Base-by-base conservation (phyloP, 116 monocot genomes). In the Papilionanthe hybrid region DNA sequence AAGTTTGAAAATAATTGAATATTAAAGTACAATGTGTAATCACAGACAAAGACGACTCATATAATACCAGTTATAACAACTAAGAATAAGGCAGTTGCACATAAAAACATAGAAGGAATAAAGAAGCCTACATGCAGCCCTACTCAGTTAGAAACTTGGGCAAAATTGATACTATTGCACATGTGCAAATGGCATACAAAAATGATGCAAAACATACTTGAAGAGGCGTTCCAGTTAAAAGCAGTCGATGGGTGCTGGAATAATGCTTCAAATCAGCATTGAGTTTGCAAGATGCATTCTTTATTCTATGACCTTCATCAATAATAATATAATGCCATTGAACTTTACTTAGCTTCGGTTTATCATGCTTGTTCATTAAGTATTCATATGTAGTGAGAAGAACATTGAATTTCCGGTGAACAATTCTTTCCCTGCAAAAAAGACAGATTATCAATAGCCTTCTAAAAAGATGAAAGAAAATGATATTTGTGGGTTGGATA, bases 281-380 rank as follows among this genome's bases (percentile, higher is more conserved):
- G 19, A 99, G 90, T 83, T 99, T 99, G 80, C 99, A 99, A 7
- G 99, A 99, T 66, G 99, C 99, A 92, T 99, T 99, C 83, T 99
- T 99, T 86, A 99, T 99, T 18, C 99, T 95, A 84, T 99, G 99
- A 23, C 99, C 99, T 89, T 99, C 99, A 83, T 99, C 99, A 56
- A 99, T 99, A 72, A 99, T 99, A 79, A 99, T 88, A 84, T 99
- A 99, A 82, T 90, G 99, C 99, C 99, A 99, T 43, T 95, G 87
- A 53, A 99, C 87, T 90, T 99, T 99, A 77, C 95, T 95, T 28
- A 99, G 87, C 77, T 95, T 99, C 53, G 99, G 99, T 75, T 93
- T 90, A 75, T 99, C 99, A 85, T 99, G 99, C 71, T 99, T 99
- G 83, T 99, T 99, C 99, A 99, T 99, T 68, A 99, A 79, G 81